These are phyloP conservation scores for Syncephalis plumigaleata DNA, from an alignment of 371 early-diverging fungal genomes.

Conservation along the genomic window DNA sequence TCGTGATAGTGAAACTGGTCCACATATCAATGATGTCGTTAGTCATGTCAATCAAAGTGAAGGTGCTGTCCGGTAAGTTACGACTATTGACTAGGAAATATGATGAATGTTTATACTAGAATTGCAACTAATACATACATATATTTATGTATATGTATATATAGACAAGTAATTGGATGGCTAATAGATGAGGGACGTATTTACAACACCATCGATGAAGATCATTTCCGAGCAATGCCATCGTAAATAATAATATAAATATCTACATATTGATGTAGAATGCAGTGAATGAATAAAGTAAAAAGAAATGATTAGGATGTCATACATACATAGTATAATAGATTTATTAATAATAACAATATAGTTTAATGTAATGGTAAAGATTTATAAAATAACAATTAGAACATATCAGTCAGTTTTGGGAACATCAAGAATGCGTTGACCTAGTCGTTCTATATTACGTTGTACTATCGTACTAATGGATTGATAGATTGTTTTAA, in stretches of 20 bases:
- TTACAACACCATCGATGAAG: constrained; percentile 43
- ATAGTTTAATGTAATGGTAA: no score
- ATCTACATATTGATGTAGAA: no score
- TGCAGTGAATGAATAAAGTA: no score
- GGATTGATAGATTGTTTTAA: constrained; percentile 4
- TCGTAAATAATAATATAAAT: no score
- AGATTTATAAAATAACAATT: no score
- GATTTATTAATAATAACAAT: no score
- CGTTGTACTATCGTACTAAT: constrained; percentile 1
- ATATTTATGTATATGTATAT: constrained; percentile 6
- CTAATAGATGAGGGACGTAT: constrained; percentile 38
- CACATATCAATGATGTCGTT: constrained; percentile 11
- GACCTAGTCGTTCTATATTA: constrained; percentile 3
- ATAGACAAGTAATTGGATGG: constrained; percentile 22
- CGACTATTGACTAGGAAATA: no score
- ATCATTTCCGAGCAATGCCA: constrained; percentile 20
- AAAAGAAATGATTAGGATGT: no score
- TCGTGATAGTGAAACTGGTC: not conserved
- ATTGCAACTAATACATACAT: not conserved
- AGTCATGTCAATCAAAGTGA: constrained; percentile 9
- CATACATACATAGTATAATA: no score
- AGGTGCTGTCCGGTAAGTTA: constrained; percentile 6
- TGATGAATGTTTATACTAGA: not conserved
- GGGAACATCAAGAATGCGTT: constrained; percentile 3
- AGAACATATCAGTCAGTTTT: not conserved